These are phyloP conservation scores for Hirschfeldia incana DNA, from an alignment of 345 rosid genomes.

Conservation along the genomic window DNA sequence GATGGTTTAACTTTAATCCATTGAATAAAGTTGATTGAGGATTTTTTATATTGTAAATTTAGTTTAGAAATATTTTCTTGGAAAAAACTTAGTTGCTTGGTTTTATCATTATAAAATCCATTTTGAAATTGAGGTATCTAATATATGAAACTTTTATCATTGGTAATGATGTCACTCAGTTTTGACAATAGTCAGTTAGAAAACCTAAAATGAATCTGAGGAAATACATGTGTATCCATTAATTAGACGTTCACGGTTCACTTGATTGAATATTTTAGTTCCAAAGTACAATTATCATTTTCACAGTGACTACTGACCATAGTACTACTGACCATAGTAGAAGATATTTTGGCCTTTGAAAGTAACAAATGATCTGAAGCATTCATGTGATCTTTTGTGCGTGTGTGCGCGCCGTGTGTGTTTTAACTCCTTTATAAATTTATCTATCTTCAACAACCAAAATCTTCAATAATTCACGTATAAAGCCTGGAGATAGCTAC, in stretches of 20 bases:
- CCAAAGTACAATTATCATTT: conserved; percentile 29
- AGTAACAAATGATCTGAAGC: background rate
- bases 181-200: background rate
- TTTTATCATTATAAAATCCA: too few species aligned
- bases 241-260: conserved; percentile 26
- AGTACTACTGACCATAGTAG: too few species aligned
- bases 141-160: background rate
- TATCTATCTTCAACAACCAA: too few species aligned
- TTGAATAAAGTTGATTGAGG: too few species aligned
- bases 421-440: too few species aligned
- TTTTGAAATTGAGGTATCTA: too few species aligned
- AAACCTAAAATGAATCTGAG: background rate
- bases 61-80: too few species aligned
- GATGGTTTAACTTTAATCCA: too few species aligned
- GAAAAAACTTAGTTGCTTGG: too few species aligned
- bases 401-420: too few species aligned
- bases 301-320: conserved; percentile 20
- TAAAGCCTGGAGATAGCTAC: background rate
- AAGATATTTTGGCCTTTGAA: conserved; percentile 26
- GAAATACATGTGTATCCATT: conserved; percentile 24
- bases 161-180: conserved; percentile 10
- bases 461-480: conserved; percentile 3
- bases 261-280: conserved; percentile 26
- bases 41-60: too few species aligned
- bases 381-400: too few species aligned